Percentiles rank a stretch among this genome's conserved stretches.
Conservation (phyloP, 495 filamentous ascomycete species). For the Filosporella fistucella region DNA sequence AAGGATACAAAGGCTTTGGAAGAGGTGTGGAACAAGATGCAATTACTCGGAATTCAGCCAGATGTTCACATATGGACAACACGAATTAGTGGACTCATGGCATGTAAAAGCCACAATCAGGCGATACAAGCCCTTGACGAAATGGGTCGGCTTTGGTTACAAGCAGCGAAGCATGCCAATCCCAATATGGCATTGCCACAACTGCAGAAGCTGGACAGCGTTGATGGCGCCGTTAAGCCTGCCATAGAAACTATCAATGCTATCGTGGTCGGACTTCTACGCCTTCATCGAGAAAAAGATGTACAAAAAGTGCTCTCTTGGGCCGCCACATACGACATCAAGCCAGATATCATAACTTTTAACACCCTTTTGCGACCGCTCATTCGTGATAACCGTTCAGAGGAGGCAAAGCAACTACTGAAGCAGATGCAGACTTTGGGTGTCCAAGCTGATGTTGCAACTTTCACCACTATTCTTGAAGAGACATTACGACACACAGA, state of each 20-base stretch:
- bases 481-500: constrained; percentile 14
- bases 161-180: constrained; percentile 21
- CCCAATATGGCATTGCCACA: constrained; percentile 2
- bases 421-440: constrained; percentile 38
- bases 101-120: constrained; percentile 34
- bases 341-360: constrained; percentile 59
- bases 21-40: constrained; percentile 54
- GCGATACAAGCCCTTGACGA: constrained; percentile 55
- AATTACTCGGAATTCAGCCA: constrained; percentile 42
- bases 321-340: constrained; percentile 51
- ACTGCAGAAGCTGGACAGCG: constrained; percentile 21
- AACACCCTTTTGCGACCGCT: constrained; percentile 59
- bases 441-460: constrained; percentile 43
- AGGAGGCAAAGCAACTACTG: constrained; percentile 22
- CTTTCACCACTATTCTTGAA: constrained; percentile 51
- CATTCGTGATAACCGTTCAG: constrained; percentile 38
- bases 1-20: constrained; percentile 45
- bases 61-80: constrained; percentile 58
- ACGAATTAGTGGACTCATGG: constrained; percentile 55
- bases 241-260: constrained; percentile 60
- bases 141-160: constrained; percentile 51
- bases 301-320: constrained; percentile 50
- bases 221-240: constrained; percentile 44
- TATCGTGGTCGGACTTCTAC: constrained; percentile 43
- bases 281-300: constrained; percentile 31